A percentile compares a stretch with the other conserved stretches of the same genome.
Conservation (phyloP, 2,329 filamentous ascomycete species). For the Daldinia sp. region DNA sequence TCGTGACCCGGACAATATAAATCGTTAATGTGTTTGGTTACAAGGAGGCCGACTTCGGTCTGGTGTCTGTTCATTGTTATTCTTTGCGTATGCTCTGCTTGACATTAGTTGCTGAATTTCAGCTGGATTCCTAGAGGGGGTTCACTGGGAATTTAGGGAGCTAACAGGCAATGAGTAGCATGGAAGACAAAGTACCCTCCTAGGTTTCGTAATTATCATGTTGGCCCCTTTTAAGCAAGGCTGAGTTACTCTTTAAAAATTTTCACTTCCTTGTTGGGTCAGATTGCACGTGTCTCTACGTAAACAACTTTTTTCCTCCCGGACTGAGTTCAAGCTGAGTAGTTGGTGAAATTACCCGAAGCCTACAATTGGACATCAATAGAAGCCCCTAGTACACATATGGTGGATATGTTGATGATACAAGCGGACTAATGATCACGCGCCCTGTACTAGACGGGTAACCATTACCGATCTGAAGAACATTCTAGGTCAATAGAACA, state of each 20-base stretch:
- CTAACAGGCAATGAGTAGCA: background rate
- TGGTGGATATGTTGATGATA: background rate
- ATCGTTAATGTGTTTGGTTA: no score
- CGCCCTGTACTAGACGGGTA: conserved; percentile 11
- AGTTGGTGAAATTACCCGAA: conserved; percentile 14
- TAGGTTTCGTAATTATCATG: background rate
- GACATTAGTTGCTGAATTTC: background rate
- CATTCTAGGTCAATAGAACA: background rate
- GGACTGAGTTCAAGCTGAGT: background rate
- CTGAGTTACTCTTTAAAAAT: conserved; percentile 28
- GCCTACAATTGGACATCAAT: conserved; percentile 4
- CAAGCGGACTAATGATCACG: conserved; percentile 14
- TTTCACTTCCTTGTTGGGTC: conserved; percentile 8
- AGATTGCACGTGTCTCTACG: conserved; percentile 21
- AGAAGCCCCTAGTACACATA: background rate
- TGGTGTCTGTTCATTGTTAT: background rate
- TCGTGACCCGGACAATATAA: background rate
- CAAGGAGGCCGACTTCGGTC: background rate
- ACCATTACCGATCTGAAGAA: background rate
- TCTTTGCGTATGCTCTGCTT: background rate
- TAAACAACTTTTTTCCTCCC: background rate
- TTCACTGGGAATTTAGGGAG: background rate
- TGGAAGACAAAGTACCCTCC: conserved; percentile 18
- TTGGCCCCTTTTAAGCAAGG: conserved; percentile 7
- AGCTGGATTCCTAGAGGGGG: background rate